Evolutionary conservation across 768 basidiomycete species (phyloP), one percentile per base, ranked within the genome.

Genomic region (Heimioporus sp.): DNA sequence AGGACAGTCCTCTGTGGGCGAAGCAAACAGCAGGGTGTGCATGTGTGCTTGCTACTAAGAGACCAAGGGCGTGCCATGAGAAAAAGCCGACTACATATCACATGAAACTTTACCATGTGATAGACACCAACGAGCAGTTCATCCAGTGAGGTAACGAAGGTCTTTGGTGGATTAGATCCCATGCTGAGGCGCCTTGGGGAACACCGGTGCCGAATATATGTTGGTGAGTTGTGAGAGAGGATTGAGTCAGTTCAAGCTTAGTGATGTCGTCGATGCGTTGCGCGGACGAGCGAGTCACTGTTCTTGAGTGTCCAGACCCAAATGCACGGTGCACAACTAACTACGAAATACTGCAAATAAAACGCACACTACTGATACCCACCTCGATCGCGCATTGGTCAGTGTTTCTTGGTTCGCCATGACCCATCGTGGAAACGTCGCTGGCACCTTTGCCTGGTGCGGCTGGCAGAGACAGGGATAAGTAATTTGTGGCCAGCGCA

Each of bases 41-140:
- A 95, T 90, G 63, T 97, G 96, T 0, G 90, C 95, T 91, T 95
- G 93, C 92, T 94, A 59, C 92, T 94, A 59, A 38, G 30, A 34
- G 35, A 47, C 13, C 53, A 38, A 31, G 56, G 35, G 2, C 1
- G 24, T 7, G 4, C 17, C 5, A 34, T 34, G 51, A 38, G 37
- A 48, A n/a, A 45, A 19, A 28, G 24, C 24, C 7, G 24, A 28
- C 6, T 5, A n/a, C 2, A 24, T 24, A 24, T 7, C 24, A 32
- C 16, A 30, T 4, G 15, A 9, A 28, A 38, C 63, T 74, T 43
- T 43, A 92, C 94, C 95, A 98, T 98, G 62, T 98, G 95, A 69
- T 98, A 92, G 7, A 97, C 90, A 4, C 93, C 93, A 3, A 96
- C 80, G 5, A 96, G 53, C 0, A 93, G 94, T 61, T 92, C 90